Conservation (phyloP, 257 asterid genomes). For the Mitragyna speciosa region DNA sequence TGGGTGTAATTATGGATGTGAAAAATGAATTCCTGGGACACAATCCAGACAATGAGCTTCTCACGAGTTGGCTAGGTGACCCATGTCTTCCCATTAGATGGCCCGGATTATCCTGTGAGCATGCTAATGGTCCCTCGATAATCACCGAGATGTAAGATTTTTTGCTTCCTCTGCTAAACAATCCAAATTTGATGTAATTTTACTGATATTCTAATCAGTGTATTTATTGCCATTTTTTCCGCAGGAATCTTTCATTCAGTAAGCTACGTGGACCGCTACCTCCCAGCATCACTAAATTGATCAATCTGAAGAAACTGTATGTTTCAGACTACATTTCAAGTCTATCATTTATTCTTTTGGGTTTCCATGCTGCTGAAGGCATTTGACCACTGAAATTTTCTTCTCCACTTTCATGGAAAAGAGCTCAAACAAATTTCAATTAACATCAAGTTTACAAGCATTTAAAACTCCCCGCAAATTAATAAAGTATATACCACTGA, state of each 20-base stretch:
- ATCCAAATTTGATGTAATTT: not conserved
- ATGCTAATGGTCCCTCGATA: constrained; percentile 33
- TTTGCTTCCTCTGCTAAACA: not conserved
- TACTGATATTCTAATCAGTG: not conserved
- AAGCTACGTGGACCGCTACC: constrained; percentile 55
- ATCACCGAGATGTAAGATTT: constrained; percentile 52
- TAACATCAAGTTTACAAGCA: not conserved
- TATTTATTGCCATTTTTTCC: constrained; percentile 6
- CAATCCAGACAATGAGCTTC: constrained; percentile 48
- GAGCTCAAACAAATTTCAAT: not conserved
- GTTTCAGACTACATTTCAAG: constrained; percentile 11
- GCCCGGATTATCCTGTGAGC: constrained; percentile 59
- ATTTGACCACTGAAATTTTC: not conserved
- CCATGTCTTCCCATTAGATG: constrained; percentile 75
- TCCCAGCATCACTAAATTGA: constrained; percentile 48
- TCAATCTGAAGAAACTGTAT: constrained; percentile 60
- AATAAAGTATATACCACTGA: not conserved
- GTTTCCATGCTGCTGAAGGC: not conserved
- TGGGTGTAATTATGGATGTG: constrained; percentile 41
- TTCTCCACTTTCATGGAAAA: not conserved
- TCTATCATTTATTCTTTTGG: not conserved
- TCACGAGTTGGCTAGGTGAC: constrained; percentile 62
- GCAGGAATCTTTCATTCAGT: constrained; percentile 52
- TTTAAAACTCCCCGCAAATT: not conserved
- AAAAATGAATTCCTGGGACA: constrained; percentile 48